A percentile compares a stretch with the other conserved stretches of the same genome.
These are phyloP conservation scores for Calonectria crousiana DNA, from an alignment of 2,329 filamentous ascomycete genomes.

Conservation along the genomic window DNA sequence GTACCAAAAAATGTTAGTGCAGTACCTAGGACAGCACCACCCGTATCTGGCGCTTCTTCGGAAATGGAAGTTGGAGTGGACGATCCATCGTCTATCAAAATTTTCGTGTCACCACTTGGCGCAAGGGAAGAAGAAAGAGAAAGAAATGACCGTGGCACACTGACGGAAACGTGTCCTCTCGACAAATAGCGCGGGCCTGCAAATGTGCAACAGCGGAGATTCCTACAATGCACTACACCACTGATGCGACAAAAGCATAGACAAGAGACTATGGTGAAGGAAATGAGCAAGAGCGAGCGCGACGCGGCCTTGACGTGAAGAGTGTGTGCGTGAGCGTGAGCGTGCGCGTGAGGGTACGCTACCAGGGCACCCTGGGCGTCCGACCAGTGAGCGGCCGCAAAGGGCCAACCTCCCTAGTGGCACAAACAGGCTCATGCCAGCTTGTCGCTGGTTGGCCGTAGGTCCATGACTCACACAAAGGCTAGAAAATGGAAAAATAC, in stretches of 20 bases:
- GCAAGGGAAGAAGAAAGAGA: constrained; percentile 7
- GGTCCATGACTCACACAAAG: constrained; percentile 44
- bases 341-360: constrained; percentile 23
- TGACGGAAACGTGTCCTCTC: constrained; percentile 35
- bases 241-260: constrained; percentile 10
- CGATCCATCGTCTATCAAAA: constrained; percentile 47
- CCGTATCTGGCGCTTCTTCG: constrained; percentile 40
- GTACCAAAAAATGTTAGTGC: constrained; percentile 51
- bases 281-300: background rate
- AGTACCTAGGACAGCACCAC: constrained; percentile 47
- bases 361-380: constrained; percentile 40
- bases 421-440: constrained; percentile 37
- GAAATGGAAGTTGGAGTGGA: constrained; percentile 45
- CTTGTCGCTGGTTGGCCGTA: constrained; percentile 40
- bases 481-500: constrained; percentile 38
- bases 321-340: constrained; percentile 15
- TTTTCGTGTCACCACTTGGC: constrained; percentile 47
- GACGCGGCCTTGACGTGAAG: background rate
- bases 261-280: background rate
- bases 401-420: constrained; percentile 44
- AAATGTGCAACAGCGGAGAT: background rate
- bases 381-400: constrained; percentile 50
- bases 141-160: constrained; percentile 27
- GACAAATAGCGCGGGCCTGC: constrained; percentile 11
- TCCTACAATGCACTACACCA: background rate